Evolutionary conservation across 495 filamentous ascomycete genomes (phyloP), one percentile per base, ranked within the genome.

Genomic region (Chlorociboria aeruginascens): DNA sequence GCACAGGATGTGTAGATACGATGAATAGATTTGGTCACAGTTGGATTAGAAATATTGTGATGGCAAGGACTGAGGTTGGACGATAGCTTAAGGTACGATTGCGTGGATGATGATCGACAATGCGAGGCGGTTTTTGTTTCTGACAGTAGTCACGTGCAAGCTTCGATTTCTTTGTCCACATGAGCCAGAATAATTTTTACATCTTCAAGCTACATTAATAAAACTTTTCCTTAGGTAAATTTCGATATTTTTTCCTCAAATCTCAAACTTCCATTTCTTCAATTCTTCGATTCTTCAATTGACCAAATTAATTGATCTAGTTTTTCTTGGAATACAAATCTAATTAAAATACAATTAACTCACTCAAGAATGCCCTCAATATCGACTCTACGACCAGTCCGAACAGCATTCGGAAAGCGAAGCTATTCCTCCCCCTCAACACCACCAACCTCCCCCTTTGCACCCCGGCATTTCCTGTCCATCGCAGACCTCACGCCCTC

Each of bases 401-500:
- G 53, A 38, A 35, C 43, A 44, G 40, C 50, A 38, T 38, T 55
- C 14, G 30, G 35, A 36, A 49, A 41, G 44, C 50, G 50, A 32
- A 46, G 12, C 34, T 51, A 47, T 40, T 42, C 48, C 36, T 38
- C 34, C 29, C 36, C 40, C 11, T 34, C 52, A 25, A 46, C 44
- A 29, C 46, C 49, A 28, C 32, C 8, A 7, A 49, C 63, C 38
- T 60, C 57, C 2, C 38, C 61, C 33, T 48, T 58, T 48, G 67
- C 71, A 13, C 85, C 82, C 40, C 80, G 86, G 28, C 92, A 96
- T 71, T 73, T 98, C 28, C 79, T 96, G 57, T 89, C 88, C 38
- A 92, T 95, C 58, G 79, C 79, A 37, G 89, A 98, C 60, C 74
- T 97, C 47, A 81, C 80, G 2, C 70, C 84, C 14, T 56, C 75